Evolutionary conservation across 208 protist genomes (phyloP), one percentile per base, ranked within the genome.

Genomic region (Acanthamoeba castellanii): DNA sequence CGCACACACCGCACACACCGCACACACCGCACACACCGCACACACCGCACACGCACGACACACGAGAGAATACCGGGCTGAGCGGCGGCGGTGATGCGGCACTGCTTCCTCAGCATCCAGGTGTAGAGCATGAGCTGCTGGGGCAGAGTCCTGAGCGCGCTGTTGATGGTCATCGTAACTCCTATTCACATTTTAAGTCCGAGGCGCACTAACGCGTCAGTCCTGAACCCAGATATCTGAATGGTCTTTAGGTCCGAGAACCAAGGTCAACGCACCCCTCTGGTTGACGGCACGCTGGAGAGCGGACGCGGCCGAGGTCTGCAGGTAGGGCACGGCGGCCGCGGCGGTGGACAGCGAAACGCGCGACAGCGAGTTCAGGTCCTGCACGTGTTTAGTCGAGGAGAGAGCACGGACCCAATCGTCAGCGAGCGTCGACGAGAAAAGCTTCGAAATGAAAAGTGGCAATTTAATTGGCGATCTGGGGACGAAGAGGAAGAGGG

Each of bases 71-170:
- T 45, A 78, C 74, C 74, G 32, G 74, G 74, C 74, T 82, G 47
- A 37, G 74, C 74, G 14, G 74, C 74, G 37, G 74, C 74, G 14
- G 32, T 42, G 74, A 82, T 82, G 25, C 42, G 7, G 74, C 74
- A 82, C 74, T 55, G 32, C 37, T 52, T 52, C 27, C 74, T 13
- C 37, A 52, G 16, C 37, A 52, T 55, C 74, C 74, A 82, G 74
- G 74, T 52, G 16, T 22, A 82, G 37, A 82, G 42, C 74, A 82
- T 82, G 42, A 82, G 74, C 74, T 82, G 74, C 74, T 82, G 74
- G 34, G 74, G 74, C 74, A 82, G 74, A 7, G 74, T 82, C 18
- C 74, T 13, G 20, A 82, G 42, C 27, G 20, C 74, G 74, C 74
- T 82, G 74, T 82, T 82, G 74, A 82, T 52, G 37, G 74, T 82